Evolutionary conservation across 2,329 filamentous ascomycete species (phyloP), one percentile per base, ranked within the genome.

Genomic region (Phialophora expanda): DNA sequence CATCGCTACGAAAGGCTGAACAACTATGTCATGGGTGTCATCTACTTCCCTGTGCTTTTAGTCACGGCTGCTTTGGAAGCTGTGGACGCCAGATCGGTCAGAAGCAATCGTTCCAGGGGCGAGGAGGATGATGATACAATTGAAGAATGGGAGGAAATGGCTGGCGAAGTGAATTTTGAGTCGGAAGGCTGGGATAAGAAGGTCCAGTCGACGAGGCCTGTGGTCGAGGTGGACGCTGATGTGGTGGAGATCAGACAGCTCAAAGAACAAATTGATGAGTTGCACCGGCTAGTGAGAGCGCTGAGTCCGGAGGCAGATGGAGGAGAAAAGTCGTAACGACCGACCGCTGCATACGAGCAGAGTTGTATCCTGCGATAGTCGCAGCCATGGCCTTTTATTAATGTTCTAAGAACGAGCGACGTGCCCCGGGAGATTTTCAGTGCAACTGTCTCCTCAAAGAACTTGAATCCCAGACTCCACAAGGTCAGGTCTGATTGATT

Each of bases 81-180:
- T 12, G 83, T 84, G 12, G 84, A 85, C 6, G 92, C 92, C 0
- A 81, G 83, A 41, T 82, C 82, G 2, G 92, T 97, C 51, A 84
- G 83, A 26, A 83, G 82, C 62, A 98, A 98, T 76, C 85, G 95
- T 1, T 85, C 85, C 17, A 82, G 90, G 17, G 92, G 93, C 46
- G 93, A 97, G 71, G 90, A 90, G 2, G 95, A 99, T 71, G 95
- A 99, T 72, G 93, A 97, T 71, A 87, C 87, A 0, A 80, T 90
- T 8, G 90, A 98, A 75, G 94, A 97, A 76, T 99, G 95, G 95
- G 95, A 99, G 79, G 90, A 97, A 76, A 82, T 94, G 75, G 79
- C 83, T 8, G 82, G 82, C 6, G 85, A 90, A 60, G 76, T 94
- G 22, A 90, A 97, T 75, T 91, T 96, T 73, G 91, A 96, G 74